Percentiles rank a stretch among this genome's conserved stretches.
phyloP scores from a whole-genome alignment of 352 stramenopile species.

The Globisporangium acanthophoron region DNA sequence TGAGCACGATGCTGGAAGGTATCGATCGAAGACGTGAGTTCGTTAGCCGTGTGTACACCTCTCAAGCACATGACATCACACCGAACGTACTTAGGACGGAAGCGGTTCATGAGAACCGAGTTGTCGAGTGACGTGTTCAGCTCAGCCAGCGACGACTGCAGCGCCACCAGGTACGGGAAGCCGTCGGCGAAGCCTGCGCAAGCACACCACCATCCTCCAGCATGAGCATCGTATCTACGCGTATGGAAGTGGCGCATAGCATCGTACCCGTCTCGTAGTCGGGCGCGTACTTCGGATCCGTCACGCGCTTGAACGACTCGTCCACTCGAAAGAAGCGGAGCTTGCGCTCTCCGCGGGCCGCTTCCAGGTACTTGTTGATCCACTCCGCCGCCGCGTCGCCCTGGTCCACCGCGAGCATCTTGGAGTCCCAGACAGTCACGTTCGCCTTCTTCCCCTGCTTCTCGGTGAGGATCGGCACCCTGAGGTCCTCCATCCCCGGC shows the following conservation, averaged over 20 bases:
- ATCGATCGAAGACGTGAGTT: no score
- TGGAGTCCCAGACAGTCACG: slow-evolving; percentile 59
- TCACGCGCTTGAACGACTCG: slow-evolving; percentile 49
- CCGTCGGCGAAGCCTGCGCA: slow-evolving; percentile 62
- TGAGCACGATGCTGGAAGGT: slow-evolving; percentile 54
- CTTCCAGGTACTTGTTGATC: slow-evolving; percentile 49
- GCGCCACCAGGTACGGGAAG: slow-evolving; percentile 67
- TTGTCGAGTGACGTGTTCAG: slow-evolving; percentile 53
- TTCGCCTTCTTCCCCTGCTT: slow-evolving; percentile 21
- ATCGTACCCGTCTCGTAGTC: slow-evolving; percentile 37
- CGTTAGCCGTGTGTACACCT: no score
- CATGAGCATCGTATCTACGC: not conserved
- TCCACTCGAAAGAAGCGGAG: slow-evolving; percentile 57
- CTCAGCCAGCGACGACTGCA: slow-evolving; percentile 50
- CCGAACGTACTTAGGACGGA: slow-evolving; percentile 68
- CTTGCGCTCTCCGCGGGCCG: slow-evolving; percentile 23
- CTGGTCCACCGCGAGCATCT: slow-evolving; percentile 53
- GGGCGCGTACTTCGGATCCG: slow-evolving; percentile 54
- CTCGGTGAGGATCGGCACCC: slow-evolving; percentile 44
- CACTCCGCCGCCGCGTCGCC: slow-evolving; percentile 52
- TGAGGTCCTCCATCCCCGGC: slow-evolving; percentile 48
- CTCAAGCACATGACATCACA: not conserved
- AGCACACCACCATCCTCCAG: not conserved
- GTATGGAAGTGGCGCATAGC: no score
- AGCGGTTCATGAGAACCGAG: slow-evolving; percentile 69